Conservation (phyloP, 1,284 basidiomycete genomes). For the Puccinia polysora region DNA sequence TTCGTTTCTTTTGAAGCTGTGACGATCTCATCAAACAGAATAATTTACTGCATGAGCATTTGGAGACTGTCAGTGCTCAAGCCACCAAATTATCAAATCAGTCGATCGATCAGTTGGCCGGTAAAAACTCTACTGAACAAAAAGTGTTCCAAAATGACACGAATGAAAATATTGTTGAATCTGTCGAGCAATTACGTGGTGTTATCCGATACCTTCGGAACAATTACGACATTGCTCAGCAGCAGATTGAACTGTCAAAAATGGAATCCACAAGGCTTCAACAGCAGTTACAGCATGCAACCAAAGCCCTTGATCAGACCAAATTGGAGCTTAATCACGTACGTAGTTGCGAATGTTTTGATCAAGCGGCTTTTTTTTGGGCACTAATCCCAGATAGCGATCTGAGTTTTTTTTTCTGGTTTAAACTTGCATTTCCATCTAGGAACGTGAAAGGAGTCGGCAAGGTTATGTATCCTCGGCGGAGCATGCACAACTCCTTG, state of each 20-base stretch:
- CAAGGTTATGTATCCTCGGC: conserved; percentile 65
- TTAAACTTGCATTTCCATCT: background rate
- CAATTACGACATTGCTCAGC: conserved; percentile 83
- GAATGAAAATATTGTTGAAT: conserved; percentile 58
- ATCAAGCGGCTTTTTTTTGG: background rate
- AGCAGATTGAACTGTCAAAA: conserved; percentile 77
- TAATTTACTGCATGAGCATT: conserved; percentile 70
- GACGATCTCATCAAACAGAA: conserved; percentile 75
- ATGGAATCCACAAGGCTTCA: conserved; percentile 74
- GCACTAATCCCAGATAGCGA: background rate
- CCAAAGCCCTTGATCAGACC: conserved; percentile 66
- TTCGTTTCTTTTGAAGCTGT: conserved; percentile 57
- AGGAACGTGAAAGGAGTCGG: conserved; percentile 73
- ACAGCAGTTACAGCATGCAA: conserved; percentile 68
- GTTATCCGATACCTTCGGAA: conserved; percentile 77
- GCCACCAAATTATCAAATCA: conserved; percentile 63
- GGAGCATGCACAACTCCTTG: conserved; percentile 76
- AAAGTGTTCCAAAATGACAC: conserved; percentile 60
- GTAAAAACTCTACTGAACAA: conserved; percentile 48
- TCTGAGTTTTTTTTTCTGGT: conserved; percentile 12
- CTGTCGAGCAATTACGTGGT: conserved; percentile 65
- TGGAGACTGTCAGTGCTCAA: conserved; percentile 77
- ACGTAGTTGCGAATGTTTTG: background rate
- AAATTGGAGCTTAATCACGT: conserved; percentile 54
- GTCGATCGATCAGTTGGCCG: conserved; percentile 50